phyloP scores from a whole-genome alignment of 2,329 filamentous ascomycete species.

The Dothistroma pini region DNA sequence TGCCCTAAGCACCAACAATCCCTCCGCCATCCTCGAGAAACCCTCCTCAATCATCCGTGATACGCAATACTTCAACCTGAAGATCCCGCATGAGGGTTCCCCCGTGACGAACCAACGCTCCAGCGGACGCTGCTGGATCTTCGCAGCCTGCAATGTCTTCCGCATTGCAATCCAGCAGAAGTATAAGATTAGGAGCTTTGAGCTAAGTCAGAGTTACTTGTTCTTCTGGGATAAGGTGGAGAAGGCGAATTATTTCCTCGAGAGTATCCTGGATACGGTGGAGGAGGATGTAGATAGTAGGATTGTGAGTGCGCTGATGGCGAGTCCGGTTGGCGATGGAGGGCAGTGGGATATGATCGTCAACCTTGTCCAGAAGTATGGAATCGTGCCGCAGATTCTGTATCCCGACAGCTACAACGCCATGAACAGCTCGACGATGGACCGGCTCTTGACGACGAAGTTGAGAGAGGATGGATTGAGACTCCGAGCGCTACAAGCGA shows the following conservation, averaged over 20 bases:
- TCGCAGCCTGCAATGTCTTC: conserved; percentile 88
- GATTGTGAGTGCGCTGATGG: conserved; percentile 66
- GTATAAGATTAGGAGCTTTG: conserved; percentile 72
- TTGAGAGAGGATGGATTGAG: conserved; percentile 78
- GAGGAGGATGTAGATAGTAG: conserved; percentile 67
- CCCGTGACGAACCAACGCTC: conserved; percentile 75
- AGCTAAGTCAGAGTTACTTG: conserved; percentile 82
- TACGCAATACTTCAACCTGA: conserved; percentile 77
- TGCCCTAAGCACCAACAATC: conserved; percentile 65
- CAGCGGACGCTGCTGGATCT: conserved; percentile 86
- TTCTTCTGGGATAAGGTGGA: conserved; percentile 96
- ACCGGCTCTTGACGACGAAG: conserved; percentile 74
- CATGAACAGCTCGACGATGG: conserved; percentile 65
- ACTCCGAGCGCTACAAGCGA: conserved; percentile 57
- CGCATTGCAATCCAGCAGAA: conserved; percentile 83
- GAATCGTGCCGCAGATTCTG: conserved; percentile 71
- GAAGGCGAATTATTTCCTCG: conserved; percentile 85
- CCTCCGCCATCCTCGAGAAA: conserved; percentile 62
- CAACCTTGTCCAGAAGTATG: conserved; percentile 82
- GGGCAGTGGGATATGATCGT: conserved; percentile 96
- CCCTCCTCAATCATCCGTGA: conserved; percentile 62
- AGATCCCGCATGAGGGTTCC: conserved; percentile 74
- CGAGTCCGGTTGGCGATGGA: conserved; percentile 69
- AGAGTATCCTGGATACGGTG: conserved; percentile 74
- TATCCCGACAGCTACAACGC: conserved; percentile 84